Evolutionary conservation across 345 rosid genomes (phyloP), one percentile per base, ranked within the genome.

Genomic region (Cardamine chenopodiifolia): DNA sequence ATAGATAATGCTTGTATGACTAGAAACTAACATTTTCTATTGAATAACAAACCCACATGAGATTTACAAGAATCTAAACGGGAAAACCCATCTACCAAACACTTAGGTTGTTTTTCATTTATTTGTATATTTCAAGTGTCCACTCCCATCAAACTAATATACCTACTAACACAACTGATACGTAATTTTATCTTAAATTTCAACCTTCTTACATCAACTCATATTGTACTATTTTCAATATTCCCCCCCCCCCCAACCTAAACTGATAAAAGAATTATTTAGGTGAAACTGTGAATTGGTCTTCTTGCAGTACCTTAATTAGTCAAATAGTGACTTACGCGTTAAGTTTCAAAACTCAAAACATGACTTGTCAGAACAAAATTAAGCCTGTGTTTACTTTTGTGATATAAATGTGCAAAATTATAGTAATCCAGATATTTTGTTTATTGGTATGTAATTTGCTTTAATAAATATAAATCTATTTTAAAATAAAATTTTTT

Each of bases 221-320:
- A 18, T 23, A 6, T 23, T 58, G 28, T 32, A n/a, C 29, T 47
- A 13, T 25, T 56, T 18, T 35, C 66, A 66, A 62, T 62, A 25
- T 15, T 11, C 9, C 5, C 2, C 39, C 59, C 47, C 9, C 5
- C 2, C 39, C 59, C 47, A 35, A 56, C 60, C 52, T 47, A 56
- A 47, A 25, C 60, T 18, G 18, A 28, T 25, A 7, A 57, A 50
- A 49, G 44, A 58, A 61, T 32, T 23, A 55, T 52, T 32, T 53
- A 53, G 58, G 66, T 76, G 65, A 62, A 62, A 62, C 66, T 76
- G 66, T 76, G 71, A 70, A 70, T 25, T 47, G 71, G 80, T 62
- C 74, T 9, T 59, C 19, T 7, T 8, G 19, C 25, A 18, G 23
- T 55, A 62, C 59, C 20, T 54, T 29, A 22, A 17, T 17, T 55